phyloP scores from a whole-genome alignment of 306 rosid species.

The Senna siamea region DNA sequence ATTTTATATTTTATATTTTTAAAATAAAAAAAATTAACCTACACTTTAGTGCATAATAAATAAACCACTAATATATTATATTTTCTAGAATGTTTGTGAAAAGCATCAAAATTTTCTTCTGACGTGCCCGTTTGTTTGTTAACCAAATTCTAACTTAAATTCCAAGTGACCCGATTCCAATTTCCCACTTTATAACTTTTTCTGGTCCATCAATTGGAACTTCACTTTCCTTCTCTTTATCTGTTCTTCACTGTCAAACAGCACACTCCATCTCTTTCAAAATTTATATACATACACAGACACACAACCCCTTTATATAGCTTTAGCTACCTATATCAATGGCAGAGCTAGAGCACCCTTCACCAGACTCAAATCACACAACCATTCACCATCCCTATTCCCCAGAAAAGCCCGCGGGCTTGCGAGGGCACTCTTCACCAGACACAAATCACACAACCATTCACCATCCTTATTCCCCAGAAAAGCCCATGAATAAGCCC shows the following conservation, averaged over 20 bases:
- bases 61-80: no score
- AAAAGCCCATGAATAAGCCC: slow-evolving; percentile 2
- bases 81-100: no score
- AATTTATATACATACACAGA: background rate
- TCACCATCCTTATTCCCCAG: background rate
- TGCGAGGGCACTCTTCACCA: no score
- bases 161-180: slow-evolving; percentile 31
- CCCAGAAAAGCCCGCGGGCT: background rate
- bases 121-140: background rate
- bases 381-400: background rate
- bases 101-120: no score
- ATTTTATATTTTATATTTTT: no score
- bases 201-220: slow-evolving; percentile 33
- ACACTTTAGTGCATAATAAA: no score
- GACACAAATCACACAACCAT: no score
- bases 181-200: background rate
- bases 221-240: slow-evolving; percentile 37
- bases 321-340: no score
- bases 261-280: background rate
- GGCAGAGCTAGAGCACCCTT: no score
- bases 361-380: no score
- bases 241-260: slow-evolving; percentile 7
- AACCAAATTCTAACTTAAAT: slow-evolving; percentile 32
- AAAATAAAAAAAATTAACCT: no score
- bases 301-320: slow-evolving; percentile 18